phyloP scores from a whole-genome alignment of 2,329 filamentous ascomycete genomes.

The Trichoderma sp. region DNA sequence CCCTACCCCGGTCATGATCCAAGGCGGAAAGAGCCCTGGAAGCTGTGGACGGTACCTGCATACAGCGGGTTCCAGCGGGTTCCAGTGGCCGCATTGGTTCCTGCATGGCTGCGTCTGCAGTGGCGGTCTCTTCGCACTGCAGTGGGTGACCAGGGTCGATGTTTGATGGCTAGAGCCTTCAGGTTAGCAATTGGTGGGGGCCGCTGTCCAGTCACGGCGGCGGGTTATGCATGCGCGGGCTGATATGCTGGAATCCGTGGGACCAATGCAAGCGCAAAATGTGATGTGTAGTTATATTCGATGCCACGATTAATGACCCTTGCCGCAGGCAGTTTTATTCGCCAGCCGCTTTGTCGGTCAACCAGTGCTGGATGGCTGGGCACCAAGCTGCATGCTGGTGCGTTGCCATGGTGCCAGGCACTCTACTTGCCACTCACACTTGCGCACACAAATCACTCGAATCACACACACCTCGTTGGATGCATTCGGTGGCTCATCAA shows the following conservation, averaged over 20 bases:
- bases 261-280: background rate
- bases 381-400: background rate
- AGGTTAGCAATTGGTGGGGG: slow-evolving; percentile 1
- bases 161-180: background rate
- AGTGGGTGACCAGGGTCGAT: background rate
- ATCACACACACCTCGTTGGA: background rate
- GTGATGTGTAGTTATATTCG: background rate
- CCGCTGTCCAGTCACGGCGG: background rate
- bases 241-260: background rate
- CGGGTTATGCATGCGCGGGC: slow-evolving; percentile 14
- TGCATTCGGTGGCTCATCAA: background rate
- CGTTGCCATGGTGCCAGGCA: background rate
- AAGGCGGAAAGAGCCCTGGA: slow-evolving; percentile 18
- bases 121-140: slow-evolving; percentile 14
- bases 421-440: background rate
- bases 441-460: background rate
- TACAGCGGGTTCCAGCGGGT: slow-evolving; percentile 14
- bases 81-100: slow-evolving; percentile 21
- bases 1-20: background rate
- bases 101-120: slow-evolving; percentile 21
- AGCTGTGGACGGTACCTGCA: slow-evolving; percentile 20
- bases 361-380: background rate
- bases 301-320: background rate
- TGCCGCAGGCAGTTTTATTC: background rate
- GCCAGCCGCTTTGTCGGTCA: slow-evolving; percentile 12